Base-by-base conservation (phyloP, 257 asterid genomes). In the Plectranthus barbatus region DNA sequence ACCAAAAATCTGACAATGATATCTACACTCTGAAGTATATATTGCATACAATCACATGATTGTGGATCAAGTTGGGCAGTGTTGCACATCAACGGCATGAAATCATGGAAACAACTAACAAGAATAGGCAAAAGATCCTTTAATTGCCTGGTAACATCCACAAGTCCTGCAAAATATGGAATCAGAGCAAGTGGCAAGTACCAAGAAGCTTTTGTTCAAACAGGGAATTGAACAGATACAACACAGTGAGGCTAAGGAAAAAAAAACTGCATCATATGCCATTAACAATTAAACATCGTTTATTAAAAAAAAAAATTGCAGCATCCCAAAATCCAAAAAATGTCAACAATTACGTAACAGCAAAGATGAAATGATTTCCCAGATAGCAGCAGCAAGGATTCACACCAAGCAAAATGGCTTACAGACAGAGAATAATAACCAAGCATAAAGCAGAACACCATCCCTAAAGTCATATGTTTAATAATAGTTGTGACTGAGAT, bases 21-120 rank as follows among this genome's bases (percentile, higher is more conserved):
- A 79, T 84, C 95, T 50, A 84, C 73, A 83, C 89, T 83, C 76
- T 89, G 88, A 76, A 92, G 95, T 60, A 90, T 80, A 60, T 65
- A 67, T 58, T 80, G 89, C 91, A 89, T 69, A 72, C 97, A 87
- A 56, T 85, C 94, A 66, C 74, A 83, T 56, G 97, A 86, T 63
- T 67, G 96, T 40, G 62, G 62, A 64, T 87, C 97, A 51, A 79
- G 66, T 48, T 66, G 78, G 63, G 78, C 67, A 65, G 63, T 58
- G 62, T 74, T 70, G 60, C 76, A 79, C 66, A 77, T 53, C 76
- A 75, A 73, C 19, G 88, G 76, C 68, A 74, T 72, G 78, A 82
- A 82, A 73, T 85, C 95, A 57, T 69, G 86, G 71, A 87, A 89
- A 74, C 83, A 84, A 53, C 79, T 67, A 72, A 92, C 80, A n/a